These are phyloP conservation scores for Venturia carpophila DNA, from an alignment of 2,329 filamentous ascomycete species.

Conservation along the genomic window DNA sequence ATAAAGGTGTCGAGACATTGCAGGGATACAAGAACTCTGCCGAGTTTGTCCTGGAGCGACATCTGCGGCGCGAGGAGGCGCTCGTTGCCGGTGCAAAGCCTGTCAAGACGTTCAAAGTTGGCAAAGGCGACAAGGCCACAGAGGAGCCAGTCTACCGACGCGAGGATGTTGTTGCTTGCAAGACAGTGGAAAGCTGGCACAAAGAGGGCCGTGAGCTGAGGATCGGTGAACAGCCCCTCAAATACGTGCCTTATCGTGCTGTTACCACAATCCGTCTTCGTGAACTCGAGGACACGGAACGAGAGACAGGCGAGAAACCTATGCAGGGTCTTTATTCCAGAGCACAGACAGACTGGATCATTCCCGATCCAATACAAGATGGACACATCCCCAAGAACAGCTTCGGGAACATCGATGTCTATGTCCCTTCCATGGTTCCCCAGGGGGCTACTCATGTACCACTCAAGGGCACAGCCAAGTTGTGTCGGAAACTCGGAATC, in stretches of 20 bases:
- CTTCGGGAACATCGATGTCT: conserved; percentile 95
- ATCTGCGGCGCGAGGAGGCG: conserved; percentile 87
- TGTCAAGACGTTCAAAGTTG: conserved; percentile 66
- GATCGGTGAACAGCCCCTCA: conserved; percentile 65
- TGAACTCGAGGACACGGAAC: conserved; percentile 79
- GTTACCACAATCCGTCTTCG: conserved; percentile 81
- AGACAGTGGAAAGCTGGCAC: conserved; percentile 94
- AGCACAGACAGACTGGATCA: conserved; percentile 92
- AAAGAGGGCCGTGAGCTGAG: conserved; percentile 81
- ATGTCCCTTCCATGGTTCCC: conserved; percentile 88
- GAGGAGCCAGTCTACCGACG: conserved; percentile 76
- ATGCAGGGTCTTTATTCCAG: conserved; percentile 77
- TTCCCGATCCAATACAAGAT: conserved; percentile 75
- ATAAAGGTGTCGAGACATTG: conserved; percentile 62
- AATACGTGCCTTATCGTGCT: conserved; percentile 80
- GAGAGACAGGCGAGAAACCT: conserved; percentile 71
- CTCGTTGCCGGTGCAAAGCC: conserved; percentile 60
- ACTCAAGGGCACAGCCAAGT: conserved; percentile 63
- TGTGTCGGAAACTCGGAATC: conserved; percentile 77
- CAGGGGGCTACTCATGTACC: conserved; percentile 77
- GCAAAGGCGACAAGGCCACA: conserved; percentile 63
- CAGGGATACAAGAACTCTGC: conserved; percentile 82
- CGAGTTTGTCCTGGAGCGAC: conserved; percentile 77
- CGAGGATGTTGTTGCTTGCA: conserved; percentile 73
- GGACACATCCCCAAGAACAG: conserved; percentile 88